A percentile compares a stretch with the other conserved stretches of the same genome.
These are phyloP conservation scores for Arthrobotrys conoides DNA, from an alignment of 2,329 filamentous ascomycete genomes.

Conservation along the genomic window DNA sequence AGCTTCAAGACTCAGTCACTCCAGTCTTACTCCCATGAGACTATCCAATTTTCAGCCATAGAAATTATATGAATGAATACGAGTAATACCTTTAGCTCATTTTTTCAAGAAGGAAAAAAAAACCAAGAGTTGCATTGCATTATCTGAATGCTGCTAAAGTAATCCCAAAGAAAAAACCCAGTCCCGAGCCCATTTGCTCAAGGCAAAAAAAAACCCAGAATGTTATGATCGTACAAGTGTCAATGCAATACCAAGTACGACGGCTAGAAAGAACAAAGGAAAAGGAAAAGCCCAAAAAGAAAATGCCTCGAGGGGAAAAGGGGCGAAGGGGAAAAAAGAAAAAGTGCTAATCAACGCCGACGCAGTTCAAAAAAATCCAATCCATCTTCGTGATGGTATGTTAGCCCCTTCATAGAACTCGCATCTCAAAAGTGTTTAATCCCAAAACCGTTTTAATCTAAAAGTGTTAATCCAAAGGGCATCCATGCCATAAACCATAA, in stretches of 20 bases:
- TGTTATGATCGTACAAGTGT: background rate
- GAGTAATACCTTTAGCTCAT: too few species aligned
- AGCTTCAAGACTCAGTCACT: too few species aligned
- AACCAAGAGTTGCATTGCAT: too few species aligned
- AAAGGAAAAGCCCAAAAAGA: background rate
- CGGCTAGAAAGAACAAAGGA: background rate
- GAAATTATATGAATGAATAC: too few species aligned
- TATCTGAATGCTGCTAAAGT: background rate
- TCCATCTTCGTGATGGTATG: background rate
- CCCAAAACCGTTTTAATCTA: background rate
- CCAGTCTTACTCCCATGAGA: too few species aligned
- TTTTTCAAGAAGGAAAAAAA: too few species aligned
- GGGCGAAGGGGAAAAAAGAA: background rate
- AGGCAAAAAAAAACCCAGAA: background rate
- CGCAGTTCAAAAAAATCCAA: background rate
- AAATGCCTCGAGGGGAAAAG: background rate
- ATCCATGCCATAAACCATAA: too few species aligned
- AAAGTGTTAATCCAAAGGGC: too few species aligned
- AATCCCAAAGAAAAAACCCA: background rate
- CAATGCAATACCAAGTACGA: background rate
- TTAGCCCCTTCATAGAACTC: too few species aligned
- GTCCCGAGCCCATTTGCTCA: background rate
- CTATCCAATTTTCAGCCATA: too few species aligned
- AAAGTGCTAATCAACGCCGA: background rate
- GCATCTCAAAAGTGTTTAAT: background rate